These are phyloP conservation scores for Annulohypoxylon bovei DNA, from an alignment of 495 filamentous ascomycete genomes.

Conservation along the genomic window DNA sequence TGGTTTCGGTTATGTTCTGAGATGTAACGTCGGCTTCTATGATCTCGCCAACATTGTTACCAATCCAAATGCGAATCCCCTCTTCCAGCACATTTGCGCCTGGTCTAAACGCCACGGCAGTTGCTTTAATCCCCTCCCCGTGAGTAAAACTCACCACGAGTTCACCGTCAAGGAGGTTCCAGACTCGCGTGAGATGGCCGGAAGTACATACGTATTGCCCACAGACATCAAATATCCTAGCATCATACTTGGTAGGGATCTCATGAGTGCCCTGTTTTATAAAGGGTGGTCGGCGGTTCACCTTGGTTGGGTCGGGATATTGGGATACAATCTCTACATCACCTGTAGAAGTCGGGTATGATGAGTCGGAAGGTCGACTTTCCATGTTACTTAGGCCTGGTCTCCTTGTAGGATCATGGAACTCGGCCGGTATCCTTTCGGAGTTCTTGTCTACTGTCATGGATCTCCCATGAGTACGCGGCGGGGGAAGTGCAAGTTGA, in stretches of 20 bases:
- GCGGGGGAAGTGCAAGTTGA: constrained; percentile 51
- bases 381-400: constrained; percentile 34
- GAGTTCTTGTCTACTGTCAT: constrained; percentile 59
- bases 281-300: constrained; percentile 84
- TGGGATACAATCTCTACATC: constrained; percentile 44
- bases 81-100: constrained; percentile 77
- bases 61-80: constrained; percentile 87
- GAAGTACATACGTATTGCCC: constrained; percentile 88
- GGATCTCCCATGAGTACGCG: constrained; percentile 59
- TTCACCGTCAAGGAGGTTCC: constrained; percentile 85
- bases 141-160: constrained; percentile 81
- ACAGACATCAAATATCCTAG: constrained; percentile 83
- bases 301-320: constrained; percentile 85
- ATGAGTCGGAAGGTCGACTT: constrained; percentile 42
- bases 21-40: constrained; percentile 83
- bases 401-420: constrained; percentile 44
- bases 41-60: constrained; percentile 85
- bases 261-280: constrained; percentile 74
- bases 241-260: constrained; percentile 87
- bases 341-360: constrained; percentile 20
- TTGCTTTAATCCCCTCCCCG: constrained; percentile 78
- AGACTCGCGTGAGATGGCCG: constrained; percentile 83
- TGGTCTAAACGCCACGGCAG: constrained; percentile 87
- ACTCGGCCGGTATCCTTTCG: constrained; percentile 49
- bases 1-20: constrained; percentile 71